Evolutionary conservation across 345 rosid genomes (phyloP), one percentile per base, ranked within the genome.

Genomic region (Clausena lansium): DNA sequence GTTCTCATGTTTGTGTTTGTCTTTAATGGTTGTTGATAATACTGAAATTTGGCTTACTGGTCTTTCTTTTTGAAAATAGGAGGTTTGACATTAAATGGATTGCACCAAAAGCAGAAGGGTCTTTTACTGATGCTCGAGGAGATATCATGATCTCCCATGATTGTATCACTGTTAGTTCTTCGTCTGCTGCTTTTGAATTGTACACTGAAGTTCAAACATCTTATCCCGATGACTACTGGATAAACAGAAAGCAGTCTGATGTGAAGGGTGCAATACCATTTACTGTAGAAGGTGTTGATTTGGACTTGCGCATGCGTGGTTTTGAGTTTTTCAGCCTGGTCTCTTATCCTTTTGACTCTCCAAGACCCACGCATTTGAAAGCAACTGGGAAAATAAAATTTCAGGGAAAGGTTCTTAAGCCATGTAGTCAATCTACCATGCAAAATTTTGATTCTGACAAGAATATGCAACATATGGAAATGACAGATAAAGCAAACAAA

Each of bases 41-140:
- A 25, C 30, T 69, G 70, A 19, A 36, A 62, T 59, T 64, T 76
- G 62, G 70, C 76, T 82, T 64, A 72, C 77, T 30, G 68, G 30
- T 30, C 41, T 36, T 72, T 70, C 36, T 71, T 78, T 83, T 80
- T 85, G 80, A 71, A 52, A 72, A 61, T 79, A 95, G 99, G 95
- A 93, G 98, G 88, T 95, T 95, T 85, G 98, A 93, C 79, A 88
- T 93, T 82, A 95, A 91, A 83, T 95, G 97, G 99, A 88, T 84
- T 66, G 99, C 99, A 77, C 96, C 99, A 80, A 93, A 95, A 86
- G 99, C 98, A 62, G 97, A 93, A 90, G 98, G 98, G 74, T 95
- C 98, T 76, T 91, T 95, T 76, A 84, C 84, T 79, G 99, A 95
- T 88, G 98, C 98, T 85, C 93, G 99, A 81, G 99, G 99, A 79